These are phyloP conservation scores for Ganoderma sp. DNA, from an alignment of 1,284 basidiomycete species.

Conservation along the genomic window DNA sequence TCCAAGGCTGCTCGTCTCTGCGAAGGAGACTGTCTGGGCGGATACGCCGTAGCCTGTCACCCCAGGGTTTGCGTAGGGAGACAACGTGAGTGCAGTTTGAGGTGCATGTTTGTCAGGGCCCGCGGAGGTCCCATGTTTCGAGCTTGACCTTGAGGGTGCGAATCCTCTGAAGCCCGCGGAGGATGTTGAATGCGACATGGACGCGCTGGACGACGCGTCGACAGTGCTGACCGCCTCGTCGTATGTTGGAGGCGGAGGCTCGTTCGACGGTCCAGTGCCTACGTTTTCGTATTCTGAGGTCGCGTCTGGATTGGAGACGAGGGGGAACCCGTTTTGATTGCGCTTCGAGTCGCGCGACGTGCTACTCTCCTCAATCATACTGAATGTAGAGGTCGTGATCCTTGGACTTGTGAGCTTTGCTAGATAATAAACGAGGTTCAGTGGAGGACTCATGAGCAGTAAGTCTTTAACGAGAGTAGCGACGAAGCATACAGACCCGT, in stretches of 20 bases:
- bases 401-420: not conserved
- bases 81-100: not conserved
- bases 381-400: not conserved
- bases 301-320: not conserved
- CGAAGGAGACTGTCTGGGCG: not conserved
- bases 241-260: slow-evolving; percentile 5
- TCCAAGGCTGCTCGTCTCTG: not conserved
- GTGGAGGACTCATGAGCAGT: not conserved
- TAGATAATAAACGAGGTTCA: not conserved
- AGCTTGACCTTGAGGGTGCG: not conserved
- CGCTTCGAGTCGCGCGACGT: slow-evolving; percentile 1
- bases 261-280: not conserved
- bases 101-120: not conserved
- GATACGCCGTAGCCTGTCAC: slow-evolving; percentile 1
- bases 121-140: not conserved
- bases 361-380: not conserved
- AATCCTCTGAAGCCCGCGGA: not conserved
- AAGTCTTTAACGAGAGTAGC: not conserved
- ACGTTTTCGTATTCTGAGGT: too few relatives aligned
- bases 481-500: not conserved
- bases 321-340: not conserved
- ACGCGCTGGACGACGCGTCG: not conserved
- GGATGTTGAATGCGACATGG: not conserved
- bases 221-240: not conserved
- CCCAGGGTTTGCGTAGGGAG: not conserved